Conservation (phyloP, 1,139 yeast species). For the Geotrichum klebahnii region DNA sequence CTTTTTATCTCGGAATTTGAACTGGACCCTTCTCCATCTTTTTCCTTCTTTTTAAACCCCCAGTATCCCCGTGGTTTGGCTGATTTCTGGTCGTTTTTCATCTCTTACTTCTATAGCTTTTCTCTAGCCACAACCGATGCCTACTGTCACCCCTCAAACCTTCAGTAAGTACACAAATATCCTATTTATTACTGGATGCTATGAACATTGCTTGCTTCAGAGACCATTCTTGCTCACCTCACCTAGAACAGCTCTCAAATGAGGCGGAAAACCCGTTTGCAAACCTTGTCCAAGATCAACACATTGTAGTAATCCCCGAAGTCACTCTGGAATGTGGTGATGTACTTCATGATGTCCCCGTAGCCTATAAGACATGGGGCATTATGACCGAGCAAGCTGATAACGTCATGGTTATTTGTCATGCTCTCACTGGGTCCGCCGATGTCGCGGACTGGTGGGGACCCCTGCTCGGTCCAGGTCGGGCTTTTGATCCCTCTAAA, state of each 20-base stretch:
- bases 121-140: not conserved
- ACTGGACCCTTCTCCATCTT: too few relatives aligned
- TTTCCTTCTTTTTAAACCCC: too few relatives aligned
- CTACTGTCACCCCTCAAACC: not conserved
- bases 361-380: conserved; percentile 97
- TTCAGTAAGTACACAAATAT: conserved; percentile 1
- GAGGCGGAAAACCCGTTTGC: conserved; percentile 69
- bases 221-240: not conserved
- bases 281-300: conserved; percentile 71
- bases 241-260: conserved; percentile 30
- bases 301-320: conserved; percentile 73
- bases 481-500: conserved; percentile 86
- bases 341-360: conserved; percentile 65
- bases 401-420: conserved; percentile 83
- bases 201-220: not conserved
- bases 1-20: not conserved
- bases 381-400: conserved; percentile 58
- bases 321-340: conserved; percentile 81
- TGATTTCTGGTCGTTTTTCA: too few relatives aligned
- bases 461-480: conserved; percentile 77
- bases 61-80: too few relatives aligned
- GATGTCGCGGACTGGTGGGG: conserved; percentile 99
- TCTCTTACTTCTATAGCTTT: not conserved
- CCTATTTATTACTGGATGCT: not conserved
- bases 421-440: conserved; percentile 91